Base-by-base conservation (phyloP, 1,139 yeast species). In the Candida albicans region DNA sequence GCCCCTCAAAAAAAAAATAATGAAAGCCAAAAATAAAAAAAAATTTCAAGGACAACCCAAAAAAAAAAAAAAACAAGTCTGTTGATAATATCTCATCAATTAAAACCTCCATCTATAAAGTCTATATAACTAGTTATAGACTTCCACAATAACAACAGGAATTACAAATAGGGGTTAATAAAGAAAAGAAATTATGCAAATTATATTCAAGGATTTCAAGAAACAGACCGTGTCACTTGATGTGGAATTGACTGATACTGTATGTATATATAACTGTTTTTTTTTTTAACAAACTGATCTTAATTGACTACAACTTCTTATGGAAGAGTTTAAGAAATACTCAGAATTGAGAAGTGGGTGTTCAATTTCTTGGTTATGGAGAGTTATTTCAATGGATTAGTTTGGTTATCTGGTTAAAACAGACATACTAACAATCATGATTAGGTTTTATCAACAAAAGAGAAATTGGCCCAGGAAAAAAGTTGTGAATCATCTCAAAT, bases 201-300 rank as follows among this genome's bases (percentile, higher is more conserved):
- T 95, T 53, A 80, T 85, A 43, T 82, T 93, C 64, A 90, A 91
- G 64, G 96, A 93, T 67, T 87, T 93, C 68, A 90, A 91, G 71
- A 95, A 93, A 70, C 91, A 88, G 62, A 87, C 84, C 63, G 81
- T 91, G 65, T 78, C 90, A 34, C 61, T 93, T 51, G 96, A 88
- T 31, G 80, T 90, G 44, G 96, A 86, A 48, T 73, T 78, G 13
- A 53, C 78, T 18, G 89, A 83, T 44, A 77, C 88, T 2, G 95
- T 82, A 68, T 52, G 85, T 77, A 14, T 36, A 10, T 25, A 11
- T 4, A 18, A 5, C 5, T 18, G 5, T 18, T n/a, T n/a, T n/a
- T n/a, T n/a, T n/a, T n/a, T n/a, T n/a, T n/a, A n/a, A 18, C 5
- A 18, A 18, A 18, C 22, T 18, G 22, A 18, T 18, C 22, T 5